A percentile compares a stretch with the other conserved stretches of the same genome.
phyloP scores from a whole-genome alignment of 2,329 filamentous ascomycete genomes.

The Cercospora janseana region DNA sequence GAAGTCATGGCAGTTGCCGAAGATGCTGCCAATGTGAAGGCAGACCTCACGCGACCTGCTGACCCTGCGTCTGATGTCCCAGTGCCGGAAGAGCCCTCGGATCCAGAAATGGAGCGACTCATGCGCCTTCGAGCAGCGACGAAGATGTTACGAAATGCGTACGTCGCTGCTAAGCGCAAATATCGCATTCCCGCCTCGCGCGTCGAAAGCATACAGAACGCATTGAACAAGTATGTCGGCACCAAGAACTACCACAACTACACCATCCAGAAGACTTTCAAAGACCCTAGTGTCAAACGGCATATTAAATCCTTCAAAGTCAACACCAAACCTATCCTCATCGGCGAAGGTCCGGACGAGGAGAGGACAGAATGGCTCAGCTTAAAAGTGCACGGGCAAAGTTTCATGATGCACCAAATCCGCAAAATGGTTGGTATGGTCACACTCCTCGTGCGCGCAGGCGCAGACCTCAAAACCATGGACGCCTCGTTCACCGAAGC shows the following conservation, averaged over 20 bases:
- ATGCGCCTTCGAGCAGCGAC: slow-evolving; percentile 45
- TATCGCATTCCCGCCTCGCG: slow-evolving; percentile 77
- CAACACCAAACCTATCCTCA: slow-evolving; percentile 59
- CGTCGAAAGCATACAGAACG: slow-evolving; percentile 70
- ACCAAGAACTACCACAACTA: slow-evolving; percentile 97
- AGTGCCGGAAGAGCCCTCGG: slow-evolving; percentile 6
- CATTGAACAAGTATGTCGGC: slow-evolving; percentile 72
- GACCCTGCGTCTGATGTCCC: slow-evolving; percentile 2
- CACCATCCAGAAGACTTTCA: slow-evolving; percentile 81
- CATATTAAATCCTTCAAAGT: slow-evolving; percentile 90
- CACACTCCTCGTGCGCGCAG: slow-evolving; percentile 78
- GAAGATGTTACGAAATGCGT: slow-evolving; percentile 69
- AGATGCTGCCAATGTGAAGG: slow-evolving; percentile 9
- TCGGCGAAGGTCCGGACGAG: slow-evolving; percentile 36
- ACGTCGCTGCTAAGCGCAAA: slow-evolving; percentile 75
- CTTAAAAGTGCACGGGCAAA: slow-evolving; percentile 93
- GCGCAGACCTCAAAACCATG: slow-evolving; percentile 68
- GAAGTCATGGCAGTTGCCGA: slow-evolving; percentile 9
- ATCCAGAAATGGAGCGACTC: slow-evolving; percentile 29
- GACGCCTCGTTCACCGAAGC: slow-evolving; percentile 67
- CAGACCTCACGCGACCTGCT: slow-evolving; percentile 9
- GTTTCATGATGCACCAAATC: slow-evolving; percentile 99
- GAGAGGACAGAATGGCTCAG: slow-evolving; percentile 88
- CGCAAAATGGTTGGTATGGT: slow-evolving; percentile 98
- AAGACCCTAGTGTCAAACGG: slow-evolving; percentile 80